Evolutionary conservation across 306 rosid species (phyloP).

Genomic region (Calophaca sinica): DNA sequence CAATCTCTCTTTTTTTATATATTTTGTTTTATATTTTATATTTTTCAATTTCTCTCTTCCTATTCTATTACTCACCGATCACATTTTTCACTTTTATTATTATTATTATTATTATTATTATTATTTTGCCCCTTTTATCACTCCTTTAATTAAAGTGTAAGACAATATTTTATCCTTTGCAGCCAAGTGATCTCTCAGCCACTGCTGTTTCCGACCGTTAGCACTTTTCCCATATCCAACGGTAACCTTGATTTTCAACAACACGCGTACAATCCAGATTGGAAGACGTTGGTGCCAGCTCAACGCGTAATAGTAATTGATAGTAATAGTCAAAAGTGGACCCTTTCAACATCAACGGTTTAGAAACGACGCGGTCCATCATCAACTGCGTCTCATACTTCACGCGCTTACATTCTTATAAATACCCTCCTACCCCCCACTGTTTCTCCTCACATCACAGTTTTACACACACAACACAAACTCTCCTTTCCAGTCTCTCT

Average conservation of each 20-base stretch:
- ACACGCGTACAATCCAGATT: constrained; percentile 4
- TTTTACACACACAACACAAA: background rate
- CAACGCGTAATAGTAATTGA: background rate
- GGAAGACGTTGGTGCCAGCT: background rate
- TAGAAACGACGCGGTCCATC: too few species aligned
- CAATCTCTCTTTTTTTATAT: too few species aligned
- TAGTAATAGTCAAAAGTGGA: background rate
- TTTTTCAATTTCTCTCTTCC: too few species aligned
- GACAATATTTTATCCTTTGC: too few species aligned
- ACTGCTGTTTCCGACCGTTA: constrained; percentile 36
- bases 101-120: too few species aligned
- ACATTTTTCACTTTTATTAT: too few species aligned
- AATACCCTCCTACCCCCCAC: background rate
- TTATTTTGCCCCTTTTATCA: too few species aligned
- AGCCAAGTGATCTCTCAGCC: too few species aligned
- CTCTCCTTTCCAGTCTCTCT: background rate
- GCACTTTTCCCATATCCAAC: background rate
- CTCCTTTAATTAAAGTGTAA: too few species aligned
- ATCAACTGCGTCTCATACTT: too few species aligned
- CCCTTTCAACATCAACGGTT: constrained; percentile 28
- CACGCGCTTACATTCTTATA: constrained; percentile 26
- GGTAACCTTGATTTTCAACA: constrained; percentile 5
- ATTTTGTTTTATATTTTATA: too few species aligned
- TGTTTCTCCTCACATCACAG: background rate
- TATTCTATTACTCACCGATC: too few species aligned